phyloP scores from a whole-genome alignment of 2,329 filamentous ascomycete genomes.

The Penicillium brasilianum region DNA sequence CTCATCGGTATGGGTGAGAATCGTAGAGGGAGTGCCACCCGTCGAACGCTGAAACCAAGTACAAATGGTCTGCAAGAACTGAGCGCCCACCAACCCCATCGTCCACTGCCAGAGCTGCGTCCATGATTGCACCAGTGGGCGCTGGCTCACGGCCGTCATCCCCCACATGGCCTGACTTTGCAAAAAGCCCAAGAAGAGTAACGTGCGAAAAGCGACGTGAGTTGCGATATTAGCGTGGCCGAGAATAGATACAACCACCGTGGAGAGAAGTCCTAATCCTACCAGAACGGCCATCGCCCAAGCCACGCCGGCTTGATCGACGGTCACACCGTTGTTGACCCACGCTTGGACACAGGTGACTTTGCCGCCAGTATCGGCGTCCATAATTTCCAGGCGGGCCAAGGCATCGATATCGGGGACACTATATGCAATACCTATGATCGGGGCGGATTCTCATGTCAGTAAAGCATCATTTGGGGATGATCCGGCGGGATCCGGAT shows the following conservation, averaged over 20 bases:
- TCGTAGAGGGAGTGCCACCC: conserved; percentile 78
- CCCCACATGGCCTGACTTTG: conserved; percentile 91
- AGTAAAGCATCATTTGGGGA: background rate
- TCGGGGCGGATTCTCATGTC: conserved; percentile 10
- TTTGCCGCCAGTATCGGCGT: conserved; percentile 1
- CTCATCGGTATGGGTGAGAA: conserved; percentile 70
- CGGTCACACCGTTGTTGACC: conserved; percentile 52
- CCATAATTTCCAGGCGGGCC: conserved; percentile 23
- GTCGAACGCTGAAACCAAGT: conserved; percentile 97
- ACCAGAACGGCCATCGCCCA: conserved; percentile 89
- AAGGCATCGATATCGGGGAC: conserved; percentile 64
- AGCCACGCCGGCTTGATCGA: conserved; percentile 83
- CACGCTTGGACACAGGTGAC: conserved; percentile 40
- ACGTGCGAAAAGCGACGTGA: conserved; percentile 88
- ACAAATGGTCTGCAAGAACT: conserved; percentile 82
- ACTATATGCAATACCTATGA: conserved; percentile 74
- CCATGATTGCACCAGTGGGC: conserved; percentile 88
- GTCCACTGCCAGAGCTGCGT: conserved; percentile 98
- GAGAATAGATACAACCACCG: conserved; percentile 83
- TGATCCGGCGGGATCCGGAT: background rate
- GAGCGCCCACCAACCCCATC: conserved; percentile 87
- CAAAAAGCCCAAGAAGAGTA: conserved; percentile 91
- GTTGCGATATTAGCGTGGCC: conserved; percentile 93
- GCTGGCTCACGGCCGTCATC: conserved; percentile 76
- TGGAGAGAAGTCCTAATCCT: conserved; percentile 78